phyloP scores from a whole-genome alignment of 257 asterid species.

The Euphrasia confusa region DNA sequence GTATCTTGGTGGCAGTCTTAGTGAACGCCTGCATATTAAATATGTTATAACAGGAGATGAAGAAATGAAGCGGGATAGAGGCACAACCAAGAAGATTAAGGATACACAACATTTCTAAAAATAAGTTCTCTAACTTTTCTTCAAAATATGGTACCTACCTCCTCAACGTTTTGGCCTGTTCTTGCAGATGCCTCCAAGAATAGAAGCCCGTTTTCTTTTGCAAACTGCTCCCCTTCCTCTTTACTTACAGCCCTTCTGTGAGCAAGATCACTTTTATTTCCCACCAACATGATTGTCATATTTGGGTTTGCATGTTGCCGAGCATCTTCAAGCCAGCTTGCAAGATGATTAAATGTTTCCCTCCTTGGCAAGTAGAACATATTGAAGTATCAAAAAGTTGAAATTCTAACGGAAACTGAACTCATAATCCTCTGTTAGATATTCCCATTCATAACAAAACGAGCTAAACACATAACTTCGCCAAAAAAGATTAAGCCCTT shows the following conservation, averaged over 20 bases:
- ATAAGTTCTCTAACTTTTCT: not conserved
- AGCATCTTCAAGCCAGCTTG: slow-evolving; percentile 87
- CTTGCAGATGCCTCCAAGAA: slow-evolving; percentile 77
- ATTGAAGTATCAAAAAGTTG: not conserved
- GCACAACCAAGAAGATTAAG: not conserved
- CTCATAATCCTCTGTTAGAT: not conserved
- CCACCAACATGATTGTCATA: slow-evolving; percentile 72
- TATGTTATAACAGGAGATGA: not conserved
- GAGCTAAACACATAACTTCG: not conserved
- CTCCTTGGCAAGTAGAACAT: slow-evolving; percentile 34
- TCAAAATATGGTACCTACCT: slow-evolving; percentile 51
- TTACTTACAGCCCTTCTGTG: slow-evolving; percentile 71
- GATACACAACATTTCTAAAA: not conserved
- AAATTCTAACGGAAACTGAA: not conserved
- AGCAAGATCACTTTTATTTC: slow-evolving; percentile 72
- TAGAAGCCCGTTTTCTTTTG: slow-evolving; percentile 67
- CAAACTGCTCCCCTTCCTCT: slow-evolving; percentile 86
- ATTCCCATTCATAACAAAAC: not conserved
- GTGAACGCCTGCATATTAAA: slow-evolving; percentile 49
- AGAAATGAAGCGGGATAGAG: not conserved
- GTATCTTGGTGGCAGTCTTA: slow-evolving; percentile 63
- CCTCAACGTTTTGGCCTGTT: slow-evolving; percentile 76
- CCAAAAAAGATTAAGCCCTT: not conserved
- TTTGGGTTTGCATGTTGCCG: slow-evolving; percentile 76
- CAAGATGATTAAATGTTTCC: slow-evolving; percentile 77